Evolutionary conservation across 2,329 filamentous ascomycete genomes (phyloP).

Genomic region (Fusarium subtropicale): DNA sequence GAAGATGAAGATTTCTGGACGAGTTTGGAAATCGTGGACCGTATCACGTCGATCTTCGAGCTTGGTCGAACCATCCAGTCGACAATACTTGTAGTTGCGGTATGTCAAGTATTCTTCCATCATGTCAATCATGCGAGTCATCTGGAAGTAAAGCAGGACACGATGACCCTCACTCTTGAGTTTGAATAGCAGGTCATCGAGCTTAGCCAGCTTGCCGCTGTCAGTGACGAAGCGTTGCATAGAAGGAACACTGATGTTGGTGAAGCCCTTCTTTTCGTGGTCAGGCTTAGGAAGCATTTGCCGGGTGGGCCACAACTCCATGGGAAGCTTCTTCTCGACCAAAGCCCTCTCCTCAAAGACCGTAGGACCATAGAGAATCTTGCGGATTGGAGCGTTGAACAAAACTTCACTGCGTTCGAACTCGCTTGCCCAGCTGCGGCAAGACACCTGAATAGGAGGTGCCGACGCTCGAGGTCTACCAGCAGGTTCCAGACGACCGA

Average conservation of each 20-base stretch:
- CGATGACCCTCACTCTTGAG: conserved; percentile 94
- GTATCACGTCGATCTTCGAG: conserved; percentile 97
- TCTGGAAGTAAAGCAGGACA: conserved; percentile 98
- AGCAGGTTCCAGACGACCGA: conserved; percentile 83
- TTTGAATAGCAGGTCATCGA: conserved; percentile 87
- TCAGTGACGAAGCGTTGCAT: conserved; percentile 99
- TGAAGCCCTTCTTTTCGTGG: conserved; percentile 85
- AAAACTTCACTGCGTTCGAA: conserved; percentile 77
- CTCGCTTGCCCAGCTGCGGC: conserved; percentile 72
- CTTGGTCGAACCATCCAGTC: conserved; percentile 96
- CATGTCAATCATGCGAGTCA: conserved; percentile 99
- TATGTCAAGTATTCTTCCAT: conserved; percentile 99
- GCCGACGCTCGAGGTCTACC: conserved; percentile 82
- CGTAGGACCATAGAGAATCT: conserved; percentile 76
- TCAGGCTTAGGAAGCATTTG: conserved; percentile 81
- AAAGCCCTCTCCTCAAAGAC: conserved; percentile 77
- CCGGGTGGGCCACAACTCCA: conserved; percentile 70
- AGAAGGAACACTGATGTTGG: conserved; percentile 90
- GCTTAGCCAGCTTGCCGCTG: conserved; percentile 92
- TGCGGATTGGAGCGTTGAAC: conserved; percentile 83
- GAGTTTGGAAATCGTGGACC: conserved; percentile 94
- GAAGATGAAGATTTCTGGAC: conserved; percentile 97
- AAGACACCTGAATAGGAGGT: conserved; percentile 85
- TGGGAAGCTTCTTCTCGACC: conserved; percentile 77
- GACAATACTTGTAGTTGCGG: conserved; percentile 98